These are phyloP conservation scores for Vaccinium macrocarpon DNA, from an alignment of 148 eudicot species.

Conservation along the genomic window DNA sequence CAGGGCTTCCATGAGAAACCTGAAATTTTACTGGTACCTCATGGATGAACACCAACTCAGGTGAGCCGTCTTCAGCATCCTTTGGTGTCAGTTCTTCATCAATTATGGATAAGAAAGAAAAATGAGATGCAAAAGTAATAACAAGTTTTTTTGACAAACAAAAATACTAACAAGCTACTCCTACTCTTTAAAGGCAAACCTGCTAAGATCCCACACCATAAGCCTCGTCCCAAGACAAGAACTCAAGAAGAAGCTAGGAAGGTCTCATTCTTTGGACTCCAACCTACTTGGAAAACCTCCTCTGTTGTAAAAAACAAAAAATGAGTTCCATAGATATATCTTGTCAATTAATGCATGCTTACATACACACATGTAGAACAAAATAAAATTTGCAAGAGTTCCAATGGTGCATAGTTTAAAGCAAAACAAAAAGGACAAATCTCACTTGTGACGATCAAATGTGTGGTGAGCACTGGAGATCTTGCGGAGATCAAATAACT, in stretches of 20 bases:
- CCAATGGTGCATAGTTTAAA: not conserved
- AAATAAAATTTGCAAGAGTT: not conserved
- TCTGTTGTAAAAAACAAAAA: constrained; percentile 35
- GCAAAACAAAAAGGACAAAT: not conserved
- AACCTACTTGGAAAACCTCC: constrained; percentile 92
- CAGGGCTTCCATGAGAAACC: constrained; percentile 95
- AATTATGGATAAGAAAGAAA: constrained; percentile 39
- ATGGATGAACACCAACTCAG: constrained; percentile 80
- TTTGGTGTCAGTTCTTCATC: constrained; percentile 66
- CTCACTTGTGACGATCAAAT: constrained; percentile 23
- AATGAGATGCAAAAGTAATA: not conserved
- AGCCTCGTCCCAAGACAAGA: constrained; percentile 91
- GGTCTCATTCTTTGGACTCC: constrained; percentile 90
- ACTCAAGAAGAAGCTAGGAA: constrained; percentile 90
- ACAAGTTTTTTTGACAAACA: too few relatives aligned
- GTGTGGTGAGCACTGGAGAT: too few relatives aligned
- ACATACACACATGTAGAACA: not conserved
- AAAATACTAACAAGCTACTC: not conserved
- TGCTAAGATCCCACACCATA: constrained; percentile 98
- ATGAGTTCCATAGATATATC: not conserved
- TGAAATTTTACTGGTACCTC: constrained; percentile 85
- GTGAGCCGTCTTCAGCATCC: constrained; percentile 89
- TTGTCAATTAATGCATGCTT: not conserved
- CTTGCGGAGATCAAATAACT: too few relatives aligned
- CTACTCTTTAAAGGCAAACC: constrained; percentile 37